Evolutionary conservation across 2,329 filamentous ascomycete genomes (phyloP), one percentile per base, ranked within the genome.

Genomic region (Knufia petricola): DNA sequence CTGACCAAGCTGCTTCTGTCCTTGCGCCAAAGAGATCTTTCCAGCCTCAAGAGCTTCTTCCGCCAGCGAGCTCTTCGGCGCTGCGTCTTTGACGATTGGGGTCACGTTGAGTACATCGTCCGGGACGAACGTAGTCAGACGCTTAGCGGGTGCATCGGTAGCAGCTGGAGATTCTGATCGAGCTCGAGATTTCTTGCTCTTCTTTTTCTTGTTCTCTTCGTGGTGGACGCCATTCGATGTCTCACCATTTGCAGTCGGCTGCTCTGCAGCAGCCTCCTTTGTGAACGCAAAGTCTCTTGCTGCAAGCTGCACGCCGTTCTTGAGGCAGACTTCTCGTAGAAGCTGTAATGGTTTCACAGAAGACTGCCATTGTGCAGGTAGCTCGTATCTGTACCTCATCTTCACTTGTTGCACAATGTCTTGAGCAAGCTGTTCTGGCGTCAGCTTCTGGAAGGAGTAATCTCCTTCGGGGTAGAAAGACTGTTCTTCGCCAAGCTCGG

Each of bases 1-100:
- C 67, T 95, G 89, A 34, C 92, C 92, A 39, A 98, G 79, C 69
- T 95, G 92, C 70, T 86, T 90, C 72, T 98, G 88, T 64, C 87
- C 84, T 64, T 96, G 90, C 59, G 92, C 80, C 52, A 98, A 82
- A n/a, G 90, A 95, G 63, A 98, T 90, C 46, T 89, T 86, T 20
- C 92, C 92, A 50, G 90, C 92, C 67, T 98, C 92, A 37, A 98
- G 75, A 12, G 92, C 90, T 69, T 98, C 92, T 66, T 98, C 92
- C 0, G 92, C 90, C 52, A 98, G 77, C 21, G 87, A 75, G 64
- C 89, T 95, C 67, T 87, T 84, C 32, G 90, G 92, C 52, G 85
- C 83, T 3, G 92, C 92, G 64, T 98, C 89, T 74, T 96, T 96
- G 61, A 96, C 79, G 39, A 96, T 71, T 6, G 92, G 92, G n/a